A percentile compares a stretch with the other conserved stretches of the same genome.
Evolutionary conservation across 1,284 basidiomycete genomes (phyloP).

Genomic region (Puccinia horiana): DNA sequence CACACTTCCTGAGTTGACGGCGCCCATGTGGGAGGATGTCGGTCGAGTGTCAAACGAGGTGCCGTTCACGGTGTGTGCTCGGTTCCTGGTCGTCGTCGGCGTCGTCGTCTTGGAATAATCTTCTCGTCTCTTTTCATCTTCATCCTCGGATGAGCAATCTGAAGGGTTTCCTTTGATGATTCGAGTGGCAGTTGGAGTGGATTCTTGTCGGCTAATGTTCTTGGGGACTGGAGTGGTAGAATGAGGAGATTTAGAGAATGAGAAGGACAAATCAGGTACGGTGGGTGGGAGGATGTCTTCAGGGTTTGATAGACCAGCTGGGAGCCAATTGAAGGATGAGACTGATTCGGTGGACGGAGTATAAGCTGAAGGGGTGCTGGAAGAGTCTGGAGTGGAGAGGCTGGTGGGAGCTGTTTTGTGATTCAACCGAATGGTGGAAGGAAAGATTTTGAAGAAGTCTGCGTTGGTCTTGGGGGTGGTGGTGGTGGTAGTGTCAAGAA

Average conservation of each 20-base stretch:
- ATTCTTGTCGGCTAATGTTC: background rate
- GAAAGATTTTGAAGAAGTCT: background rate
- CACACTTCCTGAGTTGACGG: background rate
- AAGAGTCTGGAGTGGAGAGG: background rate
- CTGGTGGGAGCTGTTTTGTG: too few species aligned
- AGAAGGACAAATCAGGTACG: background rate
- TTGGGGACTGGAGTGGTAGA: background rate
- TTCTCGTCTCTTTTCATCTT: too few species aligned
- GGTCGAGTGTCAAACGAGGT: background rate
- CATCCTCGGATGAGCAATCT: background rate
- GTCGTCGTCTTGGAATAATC: too few species aligned
- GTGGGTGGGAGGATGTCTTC: constrained; percentile 1
- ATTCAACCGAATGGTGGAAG: background rate
- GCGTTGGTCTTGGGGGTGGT: background rate
- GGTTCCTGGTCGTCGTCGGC: too few species aligned
- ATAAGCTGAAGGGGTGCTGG: background rate
- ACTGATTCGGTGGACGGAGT: background rate
- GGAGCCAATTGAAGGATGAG: background rate
- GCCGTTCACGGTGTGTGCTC: background rate
- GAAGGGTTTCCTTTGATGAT: too few species aligned
- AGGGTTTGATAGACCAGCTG: background rate
- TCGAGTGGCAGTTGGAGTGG: too few species aligned
- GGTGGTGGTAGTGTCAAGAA: background rate
- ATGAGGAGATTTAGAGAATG: background rate
- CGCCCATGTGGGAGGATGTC: background rate